These are phyloP conservation scores for Apophysomyces elegans DNA, from an alignment of 371 early-diverging fungal species.

Conservation along the genomic window DNA sequence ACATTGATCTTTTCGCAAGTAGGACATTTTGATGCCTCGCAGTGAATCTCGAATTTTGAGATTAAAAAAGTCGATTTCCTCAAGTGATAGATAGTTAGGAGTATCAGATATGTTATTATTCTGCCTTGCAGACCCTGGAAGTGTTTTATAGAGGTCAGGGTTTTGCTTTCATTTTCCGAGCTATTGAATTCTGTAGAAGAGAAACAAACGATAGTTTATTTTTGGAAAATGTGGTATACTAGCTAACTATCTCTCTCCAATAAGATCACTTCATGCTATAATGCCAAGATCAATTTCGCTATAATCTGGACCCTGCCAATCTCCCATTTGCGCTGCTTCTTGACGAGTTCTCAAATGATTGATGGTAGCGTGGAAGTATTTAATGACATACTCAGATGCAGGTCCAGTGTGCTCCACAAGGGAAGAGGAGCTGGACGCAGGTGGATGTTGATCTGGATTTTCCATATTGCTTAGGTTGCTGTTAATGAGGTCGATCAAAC, in stretches of 20 bases:
- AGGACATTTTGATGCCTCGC: no score
- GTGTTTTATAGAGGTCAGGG: no score
- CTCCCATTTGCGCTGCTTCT: conserved; percentile 24
- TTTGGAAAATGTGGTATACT: background rate
- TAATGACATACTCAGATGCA: conserved; percentile 64
- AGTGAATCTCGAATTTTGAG: no score
- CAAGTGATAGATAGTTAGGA: no score
- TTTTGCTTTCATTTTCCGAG: background rate
- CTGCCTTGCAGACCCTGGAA: no score
- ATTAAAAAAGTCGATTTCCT: no score
- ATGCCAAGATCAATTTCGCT: conserved; percentile 33
- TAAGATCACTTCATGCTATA: background rate
- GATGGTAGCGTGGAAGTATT: conserved; percentile 67
- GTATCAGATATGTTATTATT: no score
- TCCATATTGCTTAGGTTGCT: conserved; percentile 65
- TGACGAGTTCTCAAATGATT: conserved; percentile 52
- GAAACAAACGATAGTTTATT: background rate
- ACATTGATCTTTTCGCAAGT: no score
- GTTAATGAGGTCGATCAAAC: conserved; percentile 81
- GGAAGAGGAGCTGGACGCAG: conserved; percentile 54
- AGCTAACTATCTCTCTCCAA: background rate
- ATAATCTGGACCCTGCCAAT: conserved; percentile 29
- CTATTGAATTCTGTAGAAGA: background rate
- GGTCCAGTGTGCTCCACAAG: conserved; percentile 57
- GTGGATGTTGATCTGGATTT: conserved; percentile 55